phyloP scores from a whole-genome alignment of 768 basidiomycete species.

The Fibroporia radiculosa region DNA sequence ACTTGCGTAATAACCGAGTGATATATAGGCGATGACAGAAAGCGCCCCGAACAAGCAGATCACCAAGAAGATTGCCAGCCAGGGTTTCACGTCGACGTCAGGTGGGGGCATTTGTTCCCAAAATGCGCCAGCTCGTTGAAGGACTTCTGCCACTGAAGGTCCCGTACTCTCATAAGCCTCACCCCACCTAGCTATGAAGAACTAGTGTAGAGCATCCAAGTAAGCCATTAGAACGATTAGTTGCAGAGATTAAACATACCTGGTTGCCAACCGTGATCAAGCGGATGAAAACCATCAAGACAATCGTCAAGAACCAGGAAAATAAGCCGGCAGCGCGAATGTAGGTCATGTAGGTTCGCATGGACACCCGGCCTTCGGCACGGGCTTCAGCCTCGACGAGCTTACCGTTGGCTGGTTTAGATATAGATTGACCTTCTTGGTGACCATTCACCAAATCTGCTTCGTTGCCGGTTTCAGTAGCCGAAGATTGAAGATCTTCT shows the following conservation, averaged over 20 bases:
- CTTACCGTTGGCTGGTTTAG: constrained; percentile 32
- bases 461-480: constrained; percentile 25
- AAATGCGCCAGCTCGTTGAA: constrained; percentile 9
- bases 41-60: constrained; percentile 55
- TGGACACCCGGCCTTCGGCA: constrained; percentile 58
- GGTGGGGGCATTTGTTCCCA: constrained; percentile 52
- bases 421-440: not conserved
- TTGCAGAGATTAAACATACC: constrained; percentile 26
- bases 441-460: constrained; percentile 20
- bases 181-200: constrained; percentile 63
- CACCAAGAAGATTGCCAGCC: constrained; percentile 56
- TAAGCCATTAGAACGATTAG: not conserved
- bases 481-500: constrained; percentile 8
- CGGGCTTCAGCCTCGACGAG: constrained; percentile 55
- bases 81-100: constrained; percentile 50
- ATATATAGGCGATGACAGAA: constrained; percentile 45
- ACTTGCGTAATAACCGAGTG: constrained; percentile 61
- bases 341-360: constrained; percentile 54
- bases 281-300: constrained; percentile 47
- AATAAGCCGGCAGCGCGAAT: constrained; percentile 51
- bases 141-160: not conserved
- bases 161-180: constrained; percentile 47
- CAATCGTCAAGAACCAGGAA: constrained; percentile 46
- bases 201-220: constrained; percentile 24
- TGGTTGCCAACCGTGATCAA: constrained; percentile 50